Evolutionary conservation across 2,329 filamentous ascomycete genomes (phyloP).

Genomic region (Boeremia exigua): DNA sequence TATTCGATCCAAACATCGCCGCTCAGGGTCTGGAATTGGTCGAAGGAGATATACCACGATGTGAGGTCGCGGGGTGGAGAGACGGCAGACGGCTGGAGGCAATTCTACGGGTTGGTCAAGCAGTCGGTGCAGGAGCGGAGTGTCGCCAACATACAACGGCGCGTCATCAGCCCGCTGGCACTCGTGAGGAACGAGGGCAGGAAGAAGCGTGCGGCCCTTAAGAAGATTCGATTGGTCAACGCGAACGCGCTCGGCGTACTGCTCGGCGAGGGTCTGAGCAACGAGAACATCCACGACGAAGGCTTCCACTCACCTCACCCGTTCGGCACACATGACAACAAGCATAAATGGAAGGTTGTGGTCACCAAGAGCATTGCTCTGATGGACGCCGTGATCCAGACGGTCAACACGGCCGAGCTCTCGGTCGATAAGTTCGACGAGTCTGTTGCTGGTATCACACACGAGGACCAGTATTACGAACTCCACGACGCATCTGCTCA

Average conservation of each 20-base stretch:
- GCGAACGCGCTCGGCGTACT: conserved; percentile 87
- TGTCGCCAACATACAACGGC: conserved; percentile 71
- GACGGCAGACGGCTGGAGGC: conserved; percentile 54
- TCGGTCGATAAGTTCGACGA: conserved; percentile 62
- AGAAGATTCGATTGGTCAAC: conserved; percentile 76
- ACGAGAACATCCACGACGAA: conserved; percentile 64
- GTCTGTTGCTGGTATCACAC: conserved; percentile 62
- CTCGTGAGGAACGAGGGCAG: conserved; percentile 76
- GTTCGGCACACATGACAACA: conserved; percentile 55
- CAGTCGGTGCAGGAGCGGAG: conserved; percentile 77
- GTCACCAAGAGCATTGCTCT: conserved; percentile 81
- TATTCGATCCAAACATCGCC: conserved; percentile 90
- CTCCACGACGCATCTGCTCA: conserved; percentile 48
- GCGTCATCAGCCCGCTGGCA: conserved; percentile 79
- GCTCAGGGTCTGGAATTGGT: conserved; percentile 73
- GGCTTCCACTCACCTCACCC: conserved; percentile 52
- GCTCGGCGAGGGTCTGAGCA: conserved; percentile 80
- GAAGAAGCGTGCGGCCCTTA: conserved; percentile 73
- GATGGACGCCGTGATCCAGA: conserved; percentile 83
- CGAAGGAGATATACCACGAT: conserved; percentile 72
- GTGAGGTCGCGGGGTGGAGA: conserved; percentile 54
- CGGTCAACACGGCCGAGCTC: conserved; percentile 68
- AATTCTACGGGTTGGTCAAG: conserved; percentile 82
- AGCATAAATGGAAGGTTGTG: conserved; percentile 71
- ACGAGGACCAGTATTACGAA: conserved; percentile 55